A percentile compares a stretch with the other conserved stretches of the same genome.
Conservation (phyloP, 352 stramenopile species). For the Lagenidium giganteum region DNA sequence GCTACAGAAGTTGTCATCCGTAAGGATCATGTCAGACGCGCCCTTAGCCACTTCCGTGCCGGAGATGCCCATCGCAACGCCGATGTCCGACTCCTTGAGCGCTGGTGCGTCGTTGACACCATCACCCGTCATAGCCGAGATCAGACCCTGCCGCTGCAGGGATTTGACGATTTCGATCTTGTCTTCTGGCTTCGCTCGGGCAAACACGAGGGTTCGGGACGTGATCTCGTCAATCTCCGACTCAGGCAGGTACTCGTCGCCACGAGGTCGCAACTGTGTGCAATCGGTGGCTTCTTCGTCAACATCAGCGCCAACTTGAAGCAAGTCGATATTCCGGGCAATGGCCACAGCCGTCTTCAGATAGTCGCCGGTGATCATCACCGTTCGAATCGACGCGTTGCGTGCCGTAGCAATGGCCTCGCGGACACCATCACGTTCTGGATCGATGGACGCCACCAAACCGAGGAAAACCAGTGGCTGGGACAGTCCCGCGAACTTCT, state of each 20-base stretch:
- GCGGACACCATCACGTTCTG: constrained; percentile 52
- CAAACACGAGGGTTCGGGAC: constrained; percentile 87
- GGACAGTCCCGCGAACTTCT: constrained; percentile 57
- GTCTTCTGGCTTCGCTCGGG: constrained; percentile 92
- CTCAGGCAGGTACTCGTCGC: constrained; percentile 49
- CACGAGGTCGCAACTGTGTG: constrained; percentile 45
- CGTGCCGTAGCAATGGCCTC: constrained; percentile 46
- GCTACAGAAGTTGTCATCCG: constrained; percentile 98
- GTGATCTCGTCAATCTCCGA: constrained; percentile 88
- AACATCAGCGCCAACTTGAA: constrained; percentile 64
- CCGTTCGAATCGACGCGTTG: constrained; percentile 51
- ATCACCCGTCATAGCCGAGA: constrained; percentile 97
- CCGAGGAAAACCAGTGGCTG: constrained; percentile 89
- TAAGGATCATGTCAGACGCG: constrained; percentile 97
- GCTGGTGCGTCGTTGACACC: constrained; percentile 98
- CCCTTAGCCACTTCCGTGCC: constrained; percentile 98
- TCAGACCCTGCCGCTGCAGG: constrained; percentile 84
- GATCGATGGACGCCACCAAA: constrained; percentile 91
- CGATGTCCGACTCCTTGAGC: constrained; percentile 95
- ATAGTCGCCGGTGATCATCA: constrained; percentile 96
- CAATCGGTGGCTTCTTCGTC: constrained; percentile 66
- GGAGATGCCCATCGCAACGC: constrained; percentile 96
- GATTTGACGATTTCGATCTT: constrained; percentile 96
- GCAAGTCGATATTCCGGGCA: constrained; percentile 89
- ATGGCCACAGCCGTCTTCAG: constrained; percentile 94